Base-by-base conservation (phyloP, 495 filamentous ascomycete species). In the Aeminium ludgeri region DNA sequence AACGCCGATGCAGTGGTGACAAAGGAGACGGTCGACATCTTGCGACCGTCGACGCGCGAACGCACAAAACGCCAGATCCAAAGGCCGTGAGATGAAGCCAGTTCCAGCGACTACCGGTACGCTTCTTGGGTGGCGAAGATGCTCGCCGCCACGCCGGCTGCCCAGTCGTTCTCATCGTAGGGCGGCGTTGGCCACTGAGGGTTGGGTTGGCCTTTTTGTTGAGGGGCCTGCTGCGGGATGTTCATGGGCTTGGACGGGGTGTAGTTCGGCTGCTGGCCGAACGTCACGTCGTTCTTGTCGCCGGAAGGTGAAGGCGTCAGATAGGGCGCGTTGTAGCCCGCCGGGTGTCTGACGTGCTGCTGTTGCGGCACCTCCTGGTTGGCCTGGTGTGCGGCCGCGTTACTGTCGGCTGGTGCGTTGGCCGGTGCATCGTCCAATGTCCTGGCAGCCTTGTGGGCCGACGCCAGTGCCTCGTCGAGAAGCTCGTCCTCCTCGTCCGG, bases 401-500 rank as follows among this genome's bases (percentile, higher is more conserved):
- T 64, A 50, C 51, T 72, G 45, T 41, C 64, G 34, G 61, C 62
- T 20, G 20, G 12, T 8, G 20, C 12, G 4, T 15, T 25, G 25
- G 48, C 34, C 8, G 28, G 17, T 20, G 30, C 12, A 20, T 45
- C 18, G 20, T 72, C 72, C 17, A 79, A 62, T 17, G 65, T 63
- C 34, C 54, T 61, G 4, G 63, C 70, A 30, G 74, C 73, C 44
- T 63, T 70, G 48, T 69, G 68, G 34, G 73, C 68, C 33, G 72
- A 74, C 37, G 67, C 62, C 13, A 80, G 57, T 17, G 67, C 87
- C 59, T 96, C 89, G 52, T 93, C 85, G 10, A 94, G 65, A 10
- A 97, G 71, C 59, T 99, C 89, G 46, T 96, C 89, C 52, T 96
- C 85, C 59, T 99, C 89, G 54, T 94, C 85, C 0, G 91, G 83